Evolutionary conservation across 208 protist genomes (phyloP), one percentile per base, ranked within the genome.

Genomic region (Acanthamoeba triangularis): DNA sequence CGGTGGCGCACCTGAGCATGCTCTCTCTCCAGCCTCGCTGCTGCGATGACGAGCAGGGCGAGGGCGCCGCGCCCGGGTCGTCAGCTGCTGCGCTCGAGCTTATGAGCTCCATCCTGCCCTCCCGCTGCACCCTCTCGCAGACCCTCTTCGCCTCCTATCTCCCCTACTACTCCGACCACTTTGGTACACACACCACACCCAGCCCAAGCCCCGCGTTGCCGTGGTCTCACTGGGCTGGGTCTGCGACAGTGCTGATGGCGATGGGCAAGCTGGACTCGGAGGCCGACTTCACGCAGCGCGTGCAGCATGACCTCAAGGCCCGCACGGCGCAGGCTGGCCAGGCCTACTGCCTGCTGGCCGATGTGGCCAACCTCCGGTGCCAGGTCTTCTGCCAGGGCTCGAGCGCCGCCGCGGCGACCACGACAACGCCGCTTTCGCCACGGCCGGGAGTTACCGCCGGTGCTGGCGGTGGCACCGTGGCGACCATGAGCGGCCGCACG

Each of bases 81-180:
- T 47, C 65, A 74, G 65, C 33, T n/a, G 23, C 25, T 74, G 11
- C 65, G 10, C 72, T 23, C 6, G 25, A 67, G 7, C 61, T 72
- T 10, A 37, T 37, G n/a, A 14, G n/a, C 65, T 72, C 65, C 10
- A 72, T 82, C 23, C 74, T 82, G 20, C 1, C 37, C 11, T 28
- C 74, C 7, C 74, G 74, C 20, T 82, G 74, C 74, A 35, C 30
- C 6, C 41, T 82, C 44, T 44, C 74, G 10, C 74, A 82, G 23
- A 82, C 41, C 8, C 44, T 82, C 41, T 82, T 82, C 33, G 74
- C 74, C 44, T 82, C 74, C 23, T 28, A 49, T 23, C 44, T 82
- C 30, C 74, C 74, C 41, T 82, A 82, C 74, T 82, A 82, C 74
- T 47, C 74, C 10, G 74, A 82, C 74, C 74, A 82, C 44, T 82